Base-by-base conservation (phyloP, 768 basidiomycete genomes). In the Leccinum truebloodii region DNA sequence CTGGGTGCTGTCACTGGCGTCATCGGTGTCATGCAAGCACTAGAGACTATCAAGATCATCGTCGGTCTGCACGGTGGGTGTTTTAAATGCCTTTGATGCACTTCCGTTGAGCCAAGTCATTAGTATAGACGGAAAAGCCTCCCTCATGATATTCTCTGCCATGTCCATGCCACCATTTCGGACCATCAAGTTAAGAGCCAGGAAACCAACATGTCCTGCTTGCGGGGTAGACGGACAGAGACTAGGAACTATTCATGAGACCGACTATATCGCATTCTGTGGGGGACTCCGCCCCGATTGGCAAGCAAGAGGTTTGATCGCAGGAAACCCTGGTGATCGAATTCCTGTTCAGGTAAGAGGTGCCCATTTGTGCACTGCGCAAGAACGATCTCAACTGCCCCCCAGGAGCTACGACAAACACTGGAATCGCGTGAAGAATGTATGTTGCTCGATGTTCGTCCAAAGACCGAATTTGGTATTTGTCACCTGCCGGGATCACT, bases 1-100 rank as follows among this genome's bases (percentile, higher is more conserved):
- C 76, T 97, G 52, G 96, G 96, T 6, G 86, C 81, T 0, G 94
- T 97, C 1, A 92, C 93, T 0, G 96, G 96, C 1, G 78, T 93
- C 53, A 92, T 98, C 48, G 95, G 95, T 4, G 89, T 86, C 63
- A 74, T 95, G 69, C 95, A 97, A 79, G 95, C 95, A 6, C 72
- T 93, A 35, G 94, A 97, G 75, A 81, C 92, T 1, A 86, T 96
- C 75, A 94, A 92, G 74, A 80, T 92, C 55, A 78, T 93, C 46
- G 78, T 80, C 1, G 91, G 87, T 4, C 69, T 88, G 35, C 84
- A 87, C 66, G 86, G 90, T 89, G 67, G 18, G 39, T 49, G 77
- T 67, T 32, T 10, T 18, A 22, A 52, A 30, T 37, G 2, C 44
- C 41, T 52, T 34, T 26, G 30, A 53, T 2, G 14, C 20, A 30